Evolutionary conservation across 371 early-diverging fungal species (phyloP).

Genomic region (Dinochytrium kinnereticum): DNA sequence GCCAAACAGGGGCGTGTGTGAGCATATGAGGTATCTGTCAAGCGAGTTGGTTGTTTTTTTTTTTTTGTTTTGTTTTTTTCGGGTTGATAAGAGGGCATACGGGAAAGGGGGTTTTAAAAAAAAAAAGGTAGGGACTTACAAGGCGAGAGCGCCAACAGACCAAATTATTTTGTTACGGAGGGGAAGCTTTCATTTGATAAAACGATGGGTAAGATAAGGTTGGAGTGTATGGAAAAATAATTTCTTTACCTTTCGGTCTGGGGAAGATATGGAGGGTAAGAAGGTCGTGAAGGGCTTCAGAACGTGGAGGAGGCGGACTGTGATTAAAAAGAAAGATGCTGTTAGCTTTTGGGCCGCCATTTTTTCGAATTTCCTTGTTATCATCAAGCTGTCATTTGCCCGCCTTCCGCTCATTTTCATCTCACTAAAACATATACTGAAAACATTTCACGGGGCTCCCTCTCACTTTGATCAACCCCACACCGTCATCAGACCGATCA

Average conservation of each 20-base stretch:
- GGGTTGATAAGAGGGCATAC: background rate
- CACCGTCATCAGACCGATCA: no score
- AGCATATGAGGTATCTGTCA: slow-evolving; percentile 55
- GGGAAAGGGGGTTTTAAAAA: background rate
- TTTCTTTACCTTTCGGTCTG: slow-evolving; percentile 87
- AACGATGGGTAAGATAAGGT: background rate
- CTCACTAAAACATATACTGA: no score
- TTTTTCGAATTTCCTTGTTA: no score
- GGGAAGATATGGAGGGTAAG: slow-evolving; percentile 97
- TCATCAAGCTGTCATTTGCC: no score
- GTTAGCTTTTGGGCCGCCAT: no score
- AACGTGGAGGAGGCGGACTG: slow-evolving; percentile 77
- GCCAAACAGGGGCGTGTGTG: slow-evolving; percentile 99
- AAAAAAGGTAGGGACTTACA: no score
- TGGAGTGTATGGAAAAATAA: background rate
- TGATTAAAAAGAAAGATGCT: background rate
- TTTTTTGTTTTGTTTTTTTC: background rate
- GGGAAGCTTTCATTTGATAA: no score
- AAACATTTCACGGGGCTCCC: no score
- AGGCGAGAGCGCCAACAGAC: slow-evolving; percentile 96
- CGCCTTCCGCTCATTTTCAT: no score
- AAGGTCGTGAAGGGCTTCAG: slow-evolving; percentile 98
- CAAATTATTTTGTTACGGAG: slow-evolving; percentile 98
- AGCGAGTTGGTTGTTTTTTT: slow-evolving; percentile 9
- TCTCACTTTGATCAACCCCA: no score